Evolutionary conservation across 164 flowering plant species (phyloP).

Genomic region (Chimonanthus salicifolius): DNA sequence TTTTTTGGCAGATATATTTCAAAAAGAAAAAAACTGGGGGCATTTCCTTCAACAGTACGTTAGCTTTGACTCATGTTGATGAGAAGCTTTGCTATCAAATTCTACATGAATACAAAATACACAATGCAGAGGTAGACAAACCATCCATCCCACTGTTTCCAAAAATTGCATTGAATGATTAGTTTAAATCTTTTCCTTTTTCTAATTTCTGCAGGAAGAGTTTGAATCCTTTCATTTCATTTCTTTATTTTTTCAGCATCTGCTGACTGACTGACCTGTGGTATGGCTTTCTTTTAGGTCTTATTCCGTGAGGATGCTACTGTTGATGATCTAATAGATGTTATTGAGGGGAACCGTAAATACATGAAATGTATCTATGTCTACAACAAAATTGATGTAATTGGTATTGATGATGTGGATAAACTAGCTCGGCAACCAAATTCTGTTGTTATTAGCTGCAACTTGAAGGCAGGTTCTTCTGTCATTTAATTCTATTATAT

Average conservation of each 20-base stretch:
- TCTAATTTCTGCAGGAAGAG: background rate
- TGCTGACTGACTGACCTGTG: background rate
- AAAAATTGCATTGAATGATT: background rate
- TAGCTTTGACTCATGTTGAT: conserved; percentile 76
- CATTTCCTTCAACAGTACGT: conserved; percentile 87
- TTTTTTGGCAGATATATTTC: conserved; percentile 73
- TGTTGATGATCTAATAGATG: conserved; percentile 98
- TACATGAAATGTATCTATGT: conserved; percentile 97
- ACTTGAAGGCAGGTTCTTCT: conserved; percentile 57
- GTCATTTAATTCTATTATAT: background rate
- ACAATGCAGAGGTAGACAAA: conserved; percentile 89
- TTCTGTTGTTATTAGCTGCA: conserved; percentile 98
- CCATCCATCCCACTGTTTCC: background rate
- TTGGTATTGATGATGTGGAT: conserved; percentile 99
- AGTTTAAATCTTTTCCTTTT: background rate
- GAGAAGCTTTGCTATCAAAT: conserved; percentile 98
- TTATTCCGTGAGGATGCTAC: conserved; percentile 99
- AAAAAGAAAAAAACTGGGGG: conserved; percentile 98
- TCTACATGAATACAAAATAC: conserved; percentile 96
- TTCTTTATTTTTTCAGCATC: background rate
- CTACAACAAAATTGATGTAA: conserved; percentile 96
- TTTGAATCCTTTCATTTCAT: no score
- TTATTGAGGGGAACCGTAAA: conserved; percentile 96
- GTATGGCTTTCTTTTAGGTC: conserved; percentile 34
- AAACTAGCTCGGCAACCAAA: conserved; percentile 89